phyloP scores from a whole-genome alignment of 108 stramenopile species.

The Nannochloropsis gaditana region DNA sequence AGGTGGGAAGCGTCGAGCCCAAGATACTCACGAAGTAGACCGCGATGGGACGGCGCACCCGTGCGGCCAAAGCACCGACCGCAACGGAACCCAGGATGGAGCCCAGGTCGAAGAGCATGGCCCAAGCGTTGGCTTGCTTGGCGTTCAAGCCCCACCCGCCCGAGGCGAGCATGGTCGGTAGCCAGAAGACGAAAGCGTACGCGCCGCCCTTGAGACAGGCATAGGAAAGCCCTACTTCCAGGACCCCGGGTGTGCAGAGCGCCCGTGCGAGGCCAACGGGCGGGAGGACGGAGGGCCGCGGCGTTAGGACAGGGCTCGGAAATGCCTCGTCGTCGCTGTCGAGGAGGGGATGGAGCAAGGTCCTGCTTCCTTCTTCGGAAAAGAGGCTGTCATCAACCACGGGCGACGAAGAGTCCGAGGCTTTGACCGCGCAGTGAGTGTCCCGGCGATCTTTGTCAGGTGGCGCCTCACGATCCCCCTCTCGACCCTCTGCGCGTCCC shows the following conservation, averaged over 20 bases:
- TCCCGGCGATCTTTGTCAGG: neutral
- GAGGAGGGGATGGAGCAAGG: neutral
- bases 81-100: neutral
- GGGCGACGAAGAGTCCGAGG: neutral
- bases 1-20: neutral
- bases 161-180: neutral
- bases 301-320: neutral
- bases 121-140: neutral
- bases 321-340: neutral
- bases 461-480: neutral
- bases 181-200: constrained; percentile 1
- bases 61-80: neutral
- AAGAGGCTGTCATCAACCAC: neutral
- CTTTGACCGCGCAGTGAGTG: neutral
- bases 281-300: neutral
- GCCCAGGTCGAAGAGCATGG: neutral
- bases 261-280: neutral
- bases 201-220: constrained; percentile 15
- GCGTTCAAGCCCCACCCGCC: neutral
- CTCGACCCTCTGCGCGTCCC: neutral
- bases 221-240: neutral
- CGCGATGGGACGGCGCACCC: neutral
- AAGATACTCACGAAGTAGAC: constrained; percentile 12
- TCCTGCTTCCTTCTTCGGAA: neutral
- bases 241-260: neutral